Evolutionary conservation across 805 yeast species (phyloP).

Genomic region (Candida insectorum): DNA sequence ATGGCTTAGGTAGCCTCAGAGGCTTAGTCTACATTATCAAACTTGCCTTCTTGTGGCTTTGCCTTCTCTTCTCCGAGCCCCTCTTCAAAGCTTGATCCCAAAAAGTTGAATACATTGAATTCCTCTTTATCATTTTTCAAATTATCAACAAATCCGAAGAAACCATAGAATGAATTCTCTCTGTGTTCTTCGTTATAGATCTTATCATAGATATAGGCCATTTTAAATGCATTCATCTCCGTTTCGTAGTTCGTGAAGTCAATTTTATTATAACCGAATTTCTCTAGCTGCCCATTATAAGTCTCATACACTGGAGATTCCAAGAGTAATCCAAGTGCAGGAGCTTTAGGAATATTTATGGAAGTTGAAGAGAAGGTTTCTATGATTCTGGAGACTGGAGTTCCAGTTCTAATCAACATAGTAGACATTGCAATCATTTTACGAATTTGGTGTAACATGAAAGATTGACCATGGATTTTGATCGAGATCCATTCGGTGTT

Average conservation of each 20-base stretch:
- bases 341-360: slow-evolving; percentile 94
- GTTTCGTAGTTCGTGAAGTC: slow-evolving; percentile 62
- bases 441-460: slow-evolving; percentile 96
- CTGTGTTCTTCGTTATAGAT: slow-evolving; percentile 86
- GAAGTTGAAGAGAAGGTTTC: slow-evolving; percentile 74
- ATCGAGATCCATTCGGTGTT: slow-evolving; percentile 96
- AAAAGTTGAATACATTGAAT: slow-evolving; percentile 58
- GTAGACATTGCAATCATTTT: slow-evolving; percentile 97
- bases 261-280: slow-evolving; percentile 74
- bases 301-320: slow-evolving; percentile 92
- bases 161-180: slow-evolving; percentile 86
- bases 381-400: slow-evolving; percentile 70
- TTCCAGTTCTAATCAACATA: slow-evolving; percentile 78
- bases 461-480: slow-evolving; percentile 96
- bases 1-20: too few species aligned
- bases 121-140: slow-evolving; percentile 48
- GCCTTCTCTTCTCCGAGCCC: slow-evolving; percentile 11
- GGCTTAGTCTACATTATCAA: slow-evolving; percentile 14
- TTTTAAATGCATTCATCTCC: slow-evolving; percentile 83
- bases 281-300: slow-evolving; percentile 66
- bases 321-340: slow-evolving; percentile 85
- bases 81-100: slow-evolving; percentile 39
- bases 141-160: slow-evolving; percentile 85
- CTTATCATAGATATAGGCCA: slow-evolving; percentile 84
- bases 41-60: slow-evolving; percentile 5